Base-by-base conservation (phyloP, 768 basidiomycete species). In the Amanita rubescens region DNA sequence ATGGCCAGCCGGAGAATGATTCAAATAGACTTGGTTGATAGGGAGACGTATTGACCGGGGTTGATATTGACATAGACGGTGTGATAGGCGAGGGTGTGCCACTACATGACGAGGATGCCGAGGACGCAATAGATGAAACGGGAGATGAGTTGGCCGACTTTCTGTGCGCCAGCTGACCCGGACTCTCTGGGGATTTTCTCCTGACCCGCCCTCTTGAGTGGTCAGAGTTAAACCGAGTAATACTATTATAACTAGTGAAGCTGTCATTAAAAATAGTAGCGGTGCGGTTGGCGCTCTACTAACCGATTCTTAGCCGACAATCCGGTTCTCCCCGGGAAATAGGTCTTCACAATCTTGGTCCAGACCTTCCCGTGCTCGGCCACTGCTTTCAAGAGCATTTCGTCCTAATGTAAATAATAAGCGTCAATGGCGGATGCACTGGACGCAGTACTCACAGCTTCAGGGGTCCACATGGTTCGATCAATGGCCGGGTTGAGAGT, bases 291-390 rank as follows among this genome's bases (percentile, higher is more conserved):
- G 20, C 24, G 45, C 25, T 17, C 11, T 9, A 59, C 68, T 52
- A 60, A 79, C 78, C 79, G 71, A 63, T 82, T 82, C 71, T 81
- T 82, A 14, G 79, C 79, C 2, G 79, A 77, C 14, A 82, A 67
- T 12, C 79, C 80, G 15, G 80, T 82, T 35, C 80, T 71, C 4
- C 80, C 79, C 44, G 80, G 80, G 64, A 82, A 80, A 59, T 80
- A 80, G 5, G 75, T 78, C 60, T 79, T 78, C 32, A 80, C 80
- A 42, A 82, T 82, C 60, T 80, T 80, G 0, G 80, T 79, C 80
- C 80, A 82, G 5, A 78, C 76, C 61, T 78, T 80, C 17, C 80
- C 80, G 54, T 80, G 77, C 51, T 75, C 73, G 43, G 74, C 67
- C 37, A 82, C 80, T 5, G 80, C 79, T 55, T 73, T 70, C 19